phyloP scores from a whole-genome alignment of 164 flowering plant genomes.

The Chimonanthus salicifolius region DNA sequence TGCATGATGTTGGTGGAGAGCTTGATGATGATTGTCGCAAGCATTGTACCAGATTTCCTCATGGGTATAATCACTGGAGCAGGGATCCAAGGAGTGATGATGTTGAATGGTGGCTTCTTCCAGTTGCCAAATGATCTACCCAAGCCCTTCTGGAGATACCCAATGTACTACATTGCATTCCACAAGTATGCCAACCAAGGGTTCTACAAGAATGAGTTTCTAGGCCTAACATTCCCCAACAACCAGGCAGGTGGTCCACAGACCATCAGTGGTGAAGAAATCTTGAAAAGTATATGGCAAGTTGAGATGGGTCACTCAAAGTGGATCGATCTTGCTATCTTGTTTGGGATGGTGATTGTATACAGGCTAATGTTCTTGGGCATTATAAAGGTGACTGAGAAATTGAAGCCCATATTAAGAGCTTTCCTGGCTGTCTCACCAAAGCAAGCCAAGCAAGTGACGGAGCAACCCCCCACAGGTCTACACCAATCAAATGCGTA shows the following conservation, averaged over 20 bases:
- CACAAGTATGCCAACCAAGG: conserved; percentile 47
- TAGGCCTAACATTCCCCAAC: conserved; percentile 28
- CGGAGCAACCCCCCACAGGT: not conserved
- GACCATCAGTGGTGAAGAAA: conserved; percentile 24
- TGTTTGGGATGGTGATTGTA: conserved; percentile 44
- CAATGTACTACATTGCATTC: conserved; percentile 44
- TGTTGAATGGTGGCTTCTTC: conserved; percentile 48
- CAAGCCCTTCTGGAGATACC: conserved; percentile 51
- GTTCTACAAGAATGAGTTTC: conserved; percentile 44
- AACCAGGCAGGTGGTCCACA: conserved; percentile 11
- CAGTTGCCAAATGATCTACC: conserved; percentile 51
- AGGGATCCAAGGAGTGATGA: conserved; percentile 58
- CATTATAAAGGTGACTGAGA: conserved; percentile 36
- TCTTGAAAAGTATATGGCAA: conserved; percentile 32
- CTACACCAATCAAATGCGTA: no score
- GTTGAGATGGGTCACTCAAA: conserved; percentile 41
- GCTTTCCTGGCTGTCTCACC: conserved; percentile 8
- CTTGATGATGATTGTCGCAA: conserved; percentile 65
- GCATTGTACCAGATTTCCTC: conserved; percentile 52
- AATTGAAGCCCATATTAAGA: conserved; percentile 27
- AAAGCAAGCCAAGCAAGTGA: conserved; percentile 5
- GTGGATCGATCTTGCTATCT: conserved; percentile 44
- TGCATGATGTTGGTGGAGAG: conserved; percentile 52
- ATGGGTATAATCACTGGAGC: conserved; percentile 58
- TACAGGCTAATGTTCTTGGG: conserved; percentile 39